Conservation (phyloP, 768 basidiomycete species). For the Mycena polygramma region DNA sequence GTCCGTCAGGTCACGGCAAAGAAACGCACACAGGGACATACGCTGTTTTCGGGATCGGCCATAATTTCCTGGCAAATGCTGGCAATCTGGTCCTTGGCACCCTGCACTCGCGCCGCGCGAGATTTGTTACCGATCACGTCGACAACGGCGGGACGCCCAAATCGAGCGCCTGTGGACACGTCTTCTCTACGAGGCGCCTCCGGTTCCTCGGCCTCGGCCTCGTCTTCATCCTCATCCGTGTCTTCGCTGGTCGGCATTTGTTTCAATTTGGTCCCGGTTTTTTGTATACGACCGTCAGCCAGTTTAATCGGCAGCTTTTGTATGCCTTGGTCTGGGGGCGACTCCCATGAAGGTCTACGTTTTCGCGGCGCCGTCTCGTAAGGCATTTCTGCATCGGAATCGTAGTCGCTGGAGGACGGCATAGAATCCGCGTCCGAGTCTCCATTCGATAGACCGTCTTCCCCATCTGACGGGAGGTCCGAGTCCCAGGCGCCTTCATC, state of each 20-base stretch:
- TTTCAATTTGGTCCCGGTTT: slow-evolving; percentile 60
- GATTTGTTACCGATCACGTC: slow-evolving; percentile 79
- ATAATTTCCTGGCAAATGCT: slow-evolving; percentile 94
- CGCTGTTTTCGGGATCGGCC: slow-evolving; percentile 94
- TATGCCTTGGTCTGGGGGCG: slow-evolving; percentile 63
- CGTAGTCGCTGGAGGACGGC: slow-evolving; percentile 41
- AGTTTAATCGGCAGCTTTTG: slow-evolving; percentile 89
- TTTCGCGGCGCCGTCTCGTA: slow-evolving; percentile 78
- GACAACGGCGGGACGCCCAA: slow-evolving; percentile 85
- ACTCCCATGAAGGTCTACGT: slow-evolving; percentile 59
- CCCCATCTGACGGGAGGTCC: slow-evolving; percentile 54
- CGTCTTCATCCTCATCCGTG: slow-evolving; percentile 47
- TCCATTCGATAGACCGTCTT: slow-evolving; percentile 42
- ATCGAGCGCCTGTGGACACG: slow-evolving; percentile 86
- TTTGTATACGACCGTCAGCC: slow-evolving; percentile 80
- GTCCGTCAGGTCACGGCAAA: slow-evolving; percentile 22
- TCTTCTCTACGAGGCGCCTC: slow-evolving; percentile 65
- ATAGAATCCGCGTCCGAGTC: slow-evolving; percentile 26
- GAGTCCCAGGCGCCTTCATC: slow-evolving; percentile 67
- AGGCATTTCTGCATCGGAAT: slow-evolving; percentile 80
- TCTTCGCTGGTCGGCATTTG: slow-evolving; percentile 38
- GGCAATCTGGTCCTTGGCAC: slow-evolving; percentile 95
- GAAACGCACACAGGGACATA: slow-evolving; percentile 53
- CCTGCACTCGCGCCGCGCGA: slow-evolving; percentile 73
- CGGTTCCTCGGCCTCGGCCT: slow-evolving; percentile 53